Base-by-base conservation (phyloP, 164 flowering plant species). In the Amborella trichopoda region DNA sequence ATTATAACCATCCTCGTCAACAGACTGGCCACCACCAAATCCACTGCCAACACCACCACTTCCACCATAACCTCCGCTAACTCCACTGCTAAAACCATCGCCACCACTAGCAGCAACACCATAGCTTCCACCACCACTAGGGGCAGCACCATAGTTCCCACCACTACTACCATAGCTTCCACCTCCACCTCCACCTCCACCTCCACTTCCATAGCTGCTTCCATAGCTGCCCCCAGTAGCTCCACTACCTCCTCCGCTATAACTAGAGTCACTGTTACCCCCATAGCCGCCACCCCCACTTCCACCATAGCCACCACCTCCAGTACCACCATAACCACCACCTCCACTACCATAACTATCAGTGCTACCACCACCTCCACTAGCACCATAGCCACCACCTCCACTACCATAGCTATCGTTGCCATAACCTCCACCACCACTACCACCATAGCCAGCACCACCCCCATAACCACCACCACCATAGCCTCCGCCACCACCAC, bases 361-460 rank as follows among this genome's bases (percentile, higher is more conserved):
- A 0, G 14, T 17, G 23, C 34, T 34, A n/a, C 19, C 36, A 10
- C 26, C 14, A 20, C 46, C 30, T 17, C 10, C 21, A 34, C 22
- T 28, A 34, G 28, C 23, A 48, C 11, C 2, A 34, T n/a, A 22
- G 13, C 52, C 52, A 19, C 40, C 40, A 9, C 45, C 39, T 4
- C 50, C 54, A 33, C 46, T 18, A 6, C 37, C 23, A 13, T 25
- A 6, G 2, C 42, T 52, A 32, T 48, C 41, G n/a, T 32, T 41
- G 5, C 44, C 50, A 4, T 36, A 44, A 20, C 40, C 28, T 6
- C 56, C 63, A 30, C 54, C 55, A 23, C 58, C 56, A 26, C 18
- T 40, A 24, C 60, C 40, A 22, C 36, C 43, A 50, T n/a, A 12
- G 6, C 55, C 62, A 21, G 41, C 48, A 21, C 55, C 46, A n/a